Percentiles rank a stretch among this genome's conserved stretches.
Conservation (phyloP, 2,329 filamentous ascomycete genomes). For the Sporothrix dimorphospora region DNA sequence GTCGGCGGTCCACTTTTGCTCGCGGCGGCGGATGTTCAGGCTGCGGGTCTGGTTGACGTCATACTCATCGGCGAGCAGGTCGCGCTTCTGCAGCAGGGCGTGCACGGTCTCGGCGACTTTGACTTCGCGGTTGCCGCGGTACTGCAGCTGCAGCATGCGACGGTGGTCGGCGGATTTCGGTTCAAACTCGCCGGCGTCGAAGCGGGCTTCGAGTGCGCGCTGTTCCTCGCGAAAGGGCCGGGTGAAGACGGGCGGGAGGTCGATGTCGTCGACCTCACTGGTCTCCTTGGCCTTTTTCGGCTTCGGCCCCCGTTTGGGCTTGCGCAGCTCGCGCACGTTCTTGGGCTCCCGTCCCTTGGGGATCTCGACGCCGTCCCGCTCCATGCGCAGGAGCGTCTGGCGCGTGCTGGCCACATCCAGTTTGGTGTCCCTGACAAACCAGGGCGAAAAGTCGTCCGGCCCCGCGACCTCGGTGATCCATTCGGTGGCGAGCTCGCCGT, state of each 20-base stretch:
- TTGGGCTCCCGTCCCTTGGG: constrained; percentile 51
- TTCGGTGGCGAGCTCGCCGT: constrained; percentile 64
- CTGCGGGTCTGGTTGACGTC: neutral
- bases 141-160: constrained; percentile 18
- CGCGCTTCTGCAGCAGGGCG: neutral
- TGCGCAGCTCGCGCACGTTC: constrained; percentile 35
- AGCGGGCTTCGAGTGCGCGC: neutral
- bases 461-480: constrained; percentile 59
- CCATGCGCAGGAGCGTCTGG: constrained; percentile 52
- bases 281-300: neutral
- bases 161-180: neutral
- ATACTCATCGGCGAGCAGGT: neutral
- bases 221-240: constrained; percentile 16
- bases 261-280: neutral
- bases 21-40: neutral
- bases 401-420: constrained; percentile 53
- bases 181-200: neutral
- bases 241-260: neutral
- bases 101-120: neutral
- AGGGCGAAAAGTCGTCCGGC: constrained; percentile 32
- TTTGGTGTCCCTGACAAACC: constrained; percentile 48
- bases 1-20: constrained; percentile 27
- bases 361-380: constrained; percentile 45
- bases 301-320: constrained; percentile 2
- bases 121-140: constrained; percentile 15